A percentile compares a stretch with the other conserved stretches of the same genome.
These are phyloP conservation scores for Eleusine coracana DNA, from an alignment of 176 grass and related monocot genomes.

Conservation along the genomic window DNA sequence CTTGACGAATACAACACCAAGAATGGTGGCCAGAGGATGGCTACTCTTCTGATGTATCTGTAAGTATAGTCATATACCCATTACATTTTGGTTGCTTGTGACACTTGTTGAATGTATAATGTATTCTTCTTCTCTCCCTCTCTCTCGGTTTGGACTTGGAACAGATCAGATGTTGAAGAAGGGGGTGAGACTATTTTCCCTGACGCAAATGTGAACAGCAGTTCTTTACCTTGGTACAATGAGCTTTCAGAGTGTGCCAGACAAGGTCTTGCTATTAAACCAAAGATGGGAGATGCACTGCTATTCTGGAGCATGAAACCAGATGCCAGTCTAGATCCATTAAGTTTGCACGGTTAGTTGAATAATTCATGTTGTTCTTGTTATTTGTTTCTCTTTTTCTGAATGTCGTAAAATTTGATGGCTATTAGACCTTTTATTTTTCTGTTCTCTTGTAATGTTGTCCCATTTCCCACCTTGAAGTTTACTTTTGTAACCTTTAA, in stretches of 20 bases:
- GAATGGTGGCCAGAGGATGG: constrained; percentile 90
- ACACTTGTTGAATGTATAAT: not conserved
- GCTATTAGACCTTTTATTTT: not conserved
- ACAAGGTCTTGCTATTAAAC: constrained; percentile 69
- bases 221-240: constrained; percentile 74
- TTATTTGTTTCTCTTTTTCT: not conserved
- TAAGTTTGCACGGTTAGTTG: constrained; percentile 90
- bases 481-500: not conserved
- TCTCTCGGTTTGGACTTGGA: not conserved
- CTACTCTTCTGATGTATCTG: constrained; percentile 98
- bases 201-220: constrained; percentile 76
- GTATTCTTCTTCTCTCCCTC: not conserved
- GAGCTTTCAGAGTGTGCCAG: constrained; percentile 85
- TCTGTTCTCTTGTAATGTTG: not conserved
- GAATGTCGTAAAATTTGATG: not conserved
- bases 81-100: constrained; percentile 8
- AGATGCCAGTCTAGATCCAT: constrained; percentile 76
- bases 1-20: constrained; percentile 83
- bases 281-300: constrained; percentile 92
- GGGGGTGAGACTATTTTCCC: constrained; percentile 96
- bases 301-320: constrained; percentile 98
- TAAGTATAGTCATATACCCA: constrained; percentile 49
- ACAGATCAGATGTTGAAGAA: constrained; percentile 96
- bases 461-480: not conserved
- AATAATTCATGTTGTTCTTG: not conserved